These are phyloP conservation scores for Tricholoma bakamatsutake DNA, from an alignment of 768 basidiomycete species.

Conservation along the genomic window DNA sequence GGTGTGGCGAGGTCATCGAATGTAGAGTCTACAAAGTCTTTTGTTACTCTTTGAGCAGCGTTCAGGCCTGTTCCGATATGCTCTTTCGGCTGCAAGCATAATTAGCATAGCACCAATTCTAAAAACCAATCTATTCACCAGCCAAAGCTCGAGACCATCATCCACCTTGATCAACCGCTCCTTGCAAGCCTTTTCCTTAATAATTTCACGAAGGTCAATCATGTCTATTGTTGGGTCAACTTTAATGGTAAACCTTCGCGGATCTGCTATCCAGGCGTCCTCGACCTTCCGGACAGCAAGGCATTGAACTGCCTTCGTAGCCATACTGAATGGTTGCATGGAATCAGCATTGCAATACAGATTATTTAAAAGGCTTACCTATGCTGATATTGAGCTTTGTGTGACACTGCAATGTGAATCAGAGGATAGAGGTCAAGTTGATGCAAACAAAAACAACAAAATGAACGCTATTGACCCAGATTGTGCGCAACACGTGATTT, in stretches of 20 bases:
- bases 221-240: not conserved
- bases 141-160: constrained; percentile 5
- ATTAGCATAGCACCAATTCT: not conserved
- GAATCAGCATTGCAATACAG: not conserved
- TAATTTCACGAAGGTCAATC: not conserved
- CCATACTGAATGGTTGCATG: constrained; percentile 2
- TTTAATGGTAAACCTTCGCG: not conserved
- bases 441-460: too few species aligned
- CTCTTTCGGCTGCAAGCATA: constrained; percentile 2
- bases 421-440: too few species aligned
- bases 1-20: constrained; percentile 2
- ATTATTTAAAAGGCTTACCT: not conserved
- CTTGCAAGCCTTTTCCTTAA: not conserved
- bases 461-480: too few species aligned
- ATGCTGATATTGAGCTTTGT: not conserved
- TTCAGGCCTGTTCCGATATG: not conserved
- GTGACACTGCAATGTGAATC: not conserved
- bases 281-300: constrained; percentile 2
- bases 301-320: constrained; percentile 1
- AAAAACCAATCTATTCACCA: constrained; percentile 1
- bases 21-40: not conserved
- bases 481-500: too few species aligned
- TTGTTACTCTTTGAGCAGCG: not conserved
- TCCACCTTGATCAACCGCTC: not conserved
- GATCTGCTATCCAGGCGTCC: constrained; percentile 1